phyloP scores from a whole-genome alignment of 306 rosid genomes.

The Corylus avellana region DNA sequence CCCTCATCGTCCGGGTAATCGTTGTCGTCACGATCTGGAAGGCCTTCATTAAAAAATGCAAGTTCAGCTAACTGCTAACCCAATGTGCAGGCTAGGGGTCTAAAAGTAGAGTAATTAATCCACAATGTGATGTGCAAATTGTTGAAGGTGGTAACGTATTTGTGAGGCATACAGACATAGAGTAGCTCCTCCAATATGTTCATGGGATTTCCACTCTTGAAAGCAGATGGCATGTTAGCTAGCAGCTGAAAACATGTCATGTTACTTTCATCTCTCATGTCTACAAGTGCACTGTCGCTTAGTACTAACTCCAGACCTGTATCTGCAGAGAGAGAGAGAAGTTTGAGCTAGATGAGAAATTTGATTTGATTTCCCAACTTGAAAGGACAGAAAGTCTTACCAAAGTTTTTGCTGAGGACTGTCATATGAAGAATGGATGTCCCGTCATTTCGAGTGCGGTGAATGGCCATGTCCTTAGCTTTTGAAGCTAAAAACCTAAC shows the following conservation, averaged over 20 bases:
- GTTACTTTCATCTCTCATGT: neutral
- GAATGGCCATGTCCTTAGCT: neutral
- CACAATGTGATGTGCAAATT: neutral
- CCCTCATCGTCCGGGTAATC: too few relatives aligned
- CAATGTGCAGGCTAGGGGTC: too few relatives aligned
- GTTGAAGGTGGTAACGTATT: neutral
- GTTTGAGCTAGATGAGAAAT: neutral
- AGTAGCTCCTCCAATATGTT: neutral
- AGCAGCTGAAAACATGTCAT: constrained; percentile 27
- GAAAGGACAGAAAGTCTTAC: neutral
- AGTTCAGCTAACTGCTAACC: neutral
- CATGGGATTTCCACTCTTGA: constrained; percentile 21
- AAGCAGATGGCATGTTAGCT: constrained; percentile 23
- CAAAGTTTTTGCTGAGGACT: constrained; percentile 25
- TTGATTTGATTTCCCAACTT: neutral
- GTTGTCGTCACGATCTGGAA: neutral
- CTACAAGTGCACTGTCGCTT: neutral
- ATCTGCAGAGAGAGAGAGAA: constrained; percentile 6
- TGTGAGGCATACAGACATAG: constrained; percentile 11
- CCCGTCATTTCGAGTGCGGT: neutral
- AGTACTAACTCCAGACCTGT: neutral
- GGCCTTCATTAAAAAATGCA: neutral
- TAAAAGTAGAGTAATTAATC: too few relatives aligned
- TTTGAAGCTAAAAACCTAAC: neutral
- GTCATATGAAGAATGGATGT: constrained; percentile 33